phyloP scores from a whole-genome alignment of 2,329 filamentous ascomycete species.

The Didymella arachidicola region DNA sequence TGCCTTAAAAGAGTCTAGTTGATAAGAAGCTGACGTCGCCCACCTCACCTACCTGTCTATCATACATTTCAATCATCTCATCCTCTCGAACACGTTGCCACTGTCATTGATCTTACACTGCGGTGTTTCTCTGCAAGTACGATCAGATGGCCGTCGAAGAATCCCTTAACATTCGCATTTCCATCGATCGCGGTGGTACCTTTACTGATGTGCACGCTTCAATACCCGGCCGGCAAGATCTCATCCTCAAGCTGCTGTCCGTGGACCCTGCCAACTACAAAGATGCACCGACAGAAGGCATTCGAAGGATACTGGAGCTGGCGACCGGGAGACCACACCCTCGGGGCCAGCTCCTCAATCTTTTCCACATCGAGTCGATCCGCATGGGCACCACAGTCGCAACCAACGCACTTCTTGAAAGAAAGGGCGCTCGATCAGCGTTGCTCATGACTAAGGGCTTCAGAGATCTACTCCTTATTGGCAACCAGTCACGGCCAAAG shows the following conservation, averaged over 20 bases:
- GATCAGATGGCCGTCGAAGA: constrained; percentile 9
- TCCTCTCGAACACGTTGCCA: neutral
- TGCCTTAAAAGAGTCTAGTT: neutral
- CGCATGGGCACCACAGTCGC: constrained; percentile 44
- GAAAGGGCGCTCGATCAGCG: constrained; percentile 41
- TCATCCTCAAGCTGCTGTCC: constrained; percentile 43
- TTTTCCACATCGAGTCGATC: constrained; percentile 13
- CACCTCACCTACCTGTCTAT: neutral
- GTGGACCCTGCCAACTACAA: constrained; percentile 40
- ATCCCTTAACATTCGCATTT: constrained; percentile 7
- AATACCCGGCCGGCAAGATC: constrained; percentile 30
- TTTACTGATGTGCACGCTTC: constrained; percentile 35
- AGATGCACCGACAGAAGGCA: constrained; percentile 43
- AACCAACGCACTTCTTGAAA: constrained; percentile 42
- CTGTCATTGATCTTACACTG: neutral
- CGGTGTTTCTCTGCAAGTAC: neutral
- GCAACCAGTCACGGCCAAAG: constrained; percentile 44
- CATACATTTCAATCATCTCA: neutral
- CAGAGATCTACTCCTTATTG: constrained; percentile 41
- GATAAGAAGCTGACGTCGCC: constrained; percentile 5
- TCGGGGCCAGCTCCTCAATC: constrained; percentile 6
- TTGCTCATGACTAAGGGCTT: constrained; percentile 42
- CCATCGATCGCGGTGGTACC: constrained; percentile 29
- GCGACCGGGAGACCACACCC: constrained; percentile 4
- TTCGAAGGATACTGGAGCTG: constrained; percentile 34